Base-by-base conservation (phyloP, 1,139 yeast species). In the Taphrina deformans region DNA sequence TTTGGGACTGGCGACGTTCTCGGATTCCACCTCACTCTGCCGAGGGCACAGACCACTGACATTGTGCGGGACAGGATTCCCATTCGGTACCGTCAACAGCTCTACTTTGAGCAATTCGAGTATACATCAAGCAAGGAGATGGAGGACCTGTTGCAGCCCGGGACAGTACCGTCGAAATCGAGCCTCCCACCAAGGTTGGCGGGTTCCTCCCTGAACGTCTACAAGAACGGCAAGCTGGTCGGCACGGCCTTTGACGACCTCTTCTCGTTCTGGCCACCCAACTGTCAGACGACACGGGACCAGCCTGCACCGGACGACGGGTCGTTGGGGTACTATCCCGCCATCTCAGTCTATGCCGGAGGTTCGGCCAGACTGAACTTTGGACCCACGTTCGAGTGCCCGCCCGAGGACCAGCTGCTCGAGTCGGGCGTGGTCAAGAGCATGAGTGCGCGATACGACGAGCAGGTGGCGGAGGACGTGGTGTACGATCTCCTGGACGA, bases 401-500 rank as follows among this genome's bases (percentile, higher is more conserved):
- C 74, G 2, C 85, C 87, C 0, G 71, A 70, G 0, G 72, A 69
- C 38, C n/a, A 21, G 4, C 55, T 71, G 38, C 41, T 46, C 24
- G 58, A 63, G 29, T 69, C 63, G 18, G 51, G 64, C 7, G 45
- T 45, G n/a, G 73, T 82, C 0, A 78, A 78, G 64, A 83, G 88
- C 0, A 78, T 89, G 61, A 76, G 82, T 68, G 84, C 83, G 64
- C 75, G 96, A 41, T 89, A 85, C 71, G 82, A 83, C 24, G 90
- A 88, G 71, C 82, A 79, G 67, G 83, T 90, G 10, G 86, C 90
- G 0, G 97, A 91, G 69, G 97, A 90, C 70, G 82, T 88, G 73
- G 85, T 84, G 5, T 86, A 87, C 84, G 99, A 93, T 74, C 72
- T 92, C 3, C 73, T 93, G 2, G 97, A 93, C 74, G 97, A 93